A percentile compares a stretch with the other conserved stretches of the same genome.
phyloP scores from a whole-genome alignment of 768 basidiomycete genomes.

The Rhizopogon vinicolor region DNA sequence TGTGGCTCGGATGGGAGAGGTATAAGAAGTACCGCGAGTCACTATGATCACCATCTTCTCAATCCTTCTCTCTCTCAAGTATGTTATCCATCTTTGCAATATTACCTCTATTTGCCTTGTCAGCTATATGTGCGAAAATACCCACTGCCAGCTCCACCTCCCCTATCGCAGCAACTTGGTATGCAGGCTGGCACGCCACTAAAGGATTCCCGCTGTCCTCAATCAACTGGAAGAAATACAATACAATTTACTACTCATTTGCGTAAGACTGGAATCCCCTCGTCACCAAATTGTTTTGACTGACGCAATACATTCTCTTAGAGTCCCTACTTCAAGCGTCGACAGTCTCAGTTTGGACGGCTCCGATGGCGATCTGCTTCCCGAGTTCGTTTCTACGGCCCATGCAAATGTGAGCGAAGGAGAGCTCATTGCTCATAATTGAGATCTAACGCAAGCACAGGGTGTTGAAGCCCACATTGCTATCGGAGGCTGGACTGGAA shows the following conservation, averaged over 20 bases:
- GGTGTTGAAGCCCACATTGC: conserved; percentile 48
- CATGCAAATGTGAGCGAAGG: conserved; percentile 29
- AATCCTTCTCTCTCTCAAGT: neutral
- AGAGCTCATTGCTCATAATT: neutral
- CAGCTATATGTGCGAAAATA: no score
- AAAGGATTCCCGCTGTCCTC: conserved; percentile 45
- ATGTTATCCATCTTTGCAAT: neutral
- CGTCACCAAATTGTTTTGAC: neutral
- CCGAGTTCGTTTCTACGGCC: conserved; percentile 50
- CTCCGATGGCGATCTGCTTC: conserved; percentile 47
- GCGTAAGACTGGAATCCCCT: conserved; percentile 33
- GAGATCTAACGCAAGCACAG: conserved; percentile 20
- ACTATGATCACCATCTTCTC: neutral
- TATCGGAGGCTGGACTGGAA: conserved; percentile 60
- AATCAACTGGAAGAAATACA: conserved; percentile 73
- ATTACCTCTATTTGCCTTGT: no score
- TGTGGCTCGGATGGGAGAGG: neutral
- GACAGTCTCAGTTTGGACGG: conserved; percentile 26
- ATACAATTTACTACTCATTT: conserved; percentile 64
- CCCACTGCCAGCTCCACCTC: neutral
- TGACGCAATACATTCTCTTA: conserved; percentile 9
- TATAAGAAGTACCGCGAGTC: neutral
- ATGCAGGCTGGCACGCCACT: conserved; percentile 57
- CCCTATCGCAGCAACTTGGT: conserved; percentile 54
- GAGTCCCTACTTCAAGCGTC: conserved; percentile 30